Evolutionary conservation across 2,329 filamentous ascomycete species (phyloP).

Genomic region (Botryosphaeria dothidea): DNA sequence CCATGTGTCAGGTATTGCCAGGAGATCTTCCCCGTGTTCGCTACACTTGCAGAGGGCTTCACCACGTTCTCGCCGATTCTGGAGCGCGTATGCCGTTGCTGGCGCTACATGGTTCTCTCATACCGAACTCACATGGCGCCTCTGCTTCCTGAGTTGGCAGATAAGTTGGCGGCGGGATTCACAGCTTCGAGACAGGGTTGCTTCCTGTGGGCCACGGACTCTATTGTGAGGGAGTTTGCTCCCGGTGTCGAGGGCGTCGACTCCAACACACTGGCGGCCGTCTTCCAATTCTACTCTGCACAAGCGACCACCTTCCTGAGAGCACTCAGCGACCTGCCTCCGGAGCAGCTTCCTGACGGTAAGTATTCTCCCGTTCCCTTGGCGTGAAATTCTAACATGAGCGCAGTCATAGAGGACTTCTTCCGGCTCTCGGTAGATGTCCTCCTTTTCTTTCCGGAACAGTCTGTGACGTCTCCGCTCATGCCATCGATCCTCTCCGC

Average conservation of each 20-base stretch:
- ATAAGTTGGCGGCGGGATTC: constrained; percentile 85
- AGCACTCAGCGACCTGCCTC: constrained; percentile 81
- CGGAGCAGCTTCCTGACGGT: constrained; percentile 72
- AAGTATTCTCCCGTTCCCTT: constrained; percentile 27
- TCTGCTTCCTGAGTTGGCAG: constrained; percentile 79
- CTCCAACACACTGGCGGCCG: constrained; percentile 76
- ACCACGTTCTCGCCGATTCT: constrained; percentile 83
- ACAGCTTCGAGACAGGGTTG: constrained; percentile 85
- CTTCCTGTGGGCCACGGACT: constrained; percentile 97
- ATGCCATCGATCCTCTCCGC: constrained; percentile 84
- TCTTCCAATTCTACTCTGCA: constrained; percentile 93
- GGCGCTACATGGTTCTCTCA: constrained; percentile 95
- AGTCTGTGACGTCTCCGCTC: constrained; percentile 76
- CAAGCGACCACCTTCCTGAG: constrained; percentile 88
- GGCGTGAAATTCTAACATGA: neutral
- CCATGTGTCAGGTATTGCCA: constrained; percentile 95
- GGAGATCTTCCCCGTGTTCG: constrained; percentile 85
- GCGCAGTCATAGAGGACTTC: constrained; percentile 85
- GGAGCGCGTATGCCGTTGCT: constrained; percentile 91
- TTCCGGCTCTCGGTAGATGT: constrained; percentile 92
- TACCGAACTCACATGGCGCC: constrained; percentile 89
- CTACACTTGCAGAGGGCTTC: constrained; percentile 86
- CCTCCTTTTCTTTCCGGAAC: constrained; percentile 86
- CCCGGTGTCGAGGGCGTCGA: constrained; percentile 86
- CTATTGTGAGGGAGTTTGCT: constrained; percentile 92